Base-by-base conservation (phyloP, 345 rosid species). In the Camelina neglecta region DNA sequence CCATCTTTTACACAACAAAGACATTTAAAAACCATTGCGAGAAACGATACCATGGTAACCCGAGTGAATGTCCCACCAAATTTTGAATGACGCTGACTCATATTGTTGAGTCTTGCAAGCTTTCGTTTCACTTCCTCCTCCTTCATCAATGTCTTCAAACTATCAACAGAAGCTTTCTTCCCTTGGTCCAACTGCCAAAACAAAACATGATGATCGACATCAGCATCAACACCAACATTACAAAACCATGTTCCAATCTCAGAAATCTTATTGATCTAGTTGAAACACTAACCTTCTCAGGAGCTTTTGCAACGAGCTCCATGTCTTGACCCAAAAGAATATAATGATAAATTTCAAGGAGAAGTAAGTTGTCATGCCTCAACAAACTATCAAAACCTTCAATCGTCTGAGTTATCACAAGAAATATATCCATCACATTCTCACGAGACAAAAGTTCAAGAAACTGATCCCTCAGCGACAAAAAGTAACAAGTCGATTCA, bases 61-160 rank as follows among this genome's bases (percentile, higher is more conserved):
- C 97, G 87, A 6, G 92, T 80, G 85, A 92, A 94, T 62, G 96
- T 89, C 81, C 99, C 97, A 76, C 86, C 83, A 79, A 94, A 90
- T 66, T 89, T 93, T 45, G 97, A 90, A 79, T 89, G 93, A 47
- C 89, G 90, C 45, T 60, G 78, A 65, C 51, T 77, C 4, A 77
- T 60, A 60, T 76, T 81, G 15, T 76, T 82, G 47, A 76, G 76
- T 75, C 86, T 86, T 33, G 88, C 83, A 79, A 81, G 87, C 86
- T 83, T 88, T 79, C 79, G 87, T 68, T 83, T 92, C 73, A 70
- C 81, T 81, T 84, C 69, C 83, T 90, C 97, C 77, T 82, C 90
- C 67, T 86, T 85, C 86, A 89, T 90, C 42, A 95, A 83, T 67
- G 86, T 86, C 83, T 86, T 89, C 65, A 95, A 90, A 78, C 80